These are phyloP conservation scores for Carallia pectinifolia DNA, from an alignment of 345 rosid species.

Conservation along the genomic window DNA sequence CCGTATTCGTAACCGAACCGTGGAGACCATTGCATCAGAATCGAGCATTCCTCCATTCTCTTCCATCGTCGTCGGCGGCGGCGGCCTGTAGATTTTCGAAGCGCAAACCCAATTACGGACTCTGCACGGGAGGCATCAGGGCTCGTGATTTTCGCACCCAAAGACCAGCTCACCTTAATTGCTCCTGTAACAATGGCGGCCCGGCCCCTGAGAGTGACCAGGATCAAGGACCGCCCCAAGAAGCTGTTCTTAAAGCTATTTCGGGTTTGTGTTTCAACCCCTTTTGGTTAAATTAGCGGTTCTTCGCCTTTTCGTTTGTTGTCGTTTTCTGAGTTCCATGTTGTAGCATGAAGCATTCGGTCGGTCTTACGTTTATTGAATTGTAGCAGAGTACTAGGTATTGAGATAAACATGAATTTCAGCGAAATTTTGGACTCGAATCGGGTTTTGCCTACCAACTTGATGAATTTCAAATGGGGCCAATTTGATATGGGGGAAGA, in stretches of 20 bases:
- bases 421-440: no score
- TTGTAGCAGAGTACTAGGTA: no score
- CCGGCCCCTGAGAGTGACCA: constrained; percentile 32
- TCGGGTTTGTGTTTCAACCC: constrained; percentile 50
- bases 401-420: no score
- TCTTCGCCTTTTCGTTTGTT: no score
- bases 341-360: no score
- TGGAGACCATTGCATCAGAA: constrained; percentile 34
- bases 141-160: constrained; percentile 27
- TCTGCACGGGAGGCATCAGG: constrained; percentile 28
- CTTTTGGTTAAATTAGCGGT: not conserved
- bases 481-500: no score
- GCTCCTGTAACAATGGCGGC: constrained; percentile 32
- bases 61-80: constrained; percentile 20
- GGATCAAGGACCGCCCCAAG: constrained; percentile 86
- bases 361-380: no score
- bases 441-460: no score
- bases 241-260: constrained; percentile 92
- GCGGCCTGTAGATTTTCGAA: constrained; percentile 24
- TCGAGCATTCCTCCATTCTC: constrained; percentile 28
- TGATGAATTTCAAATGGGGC: no score
- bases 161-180: constrained; percentile 30
- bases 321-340: no score
- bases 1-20: constrained; percentile 55
- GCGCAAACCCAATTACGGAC: constrained; percentile 19